Evolutionary conservation across 169 alveolate genomes (phyloP).

Genomic region (Plasmodium inui): DNA sequence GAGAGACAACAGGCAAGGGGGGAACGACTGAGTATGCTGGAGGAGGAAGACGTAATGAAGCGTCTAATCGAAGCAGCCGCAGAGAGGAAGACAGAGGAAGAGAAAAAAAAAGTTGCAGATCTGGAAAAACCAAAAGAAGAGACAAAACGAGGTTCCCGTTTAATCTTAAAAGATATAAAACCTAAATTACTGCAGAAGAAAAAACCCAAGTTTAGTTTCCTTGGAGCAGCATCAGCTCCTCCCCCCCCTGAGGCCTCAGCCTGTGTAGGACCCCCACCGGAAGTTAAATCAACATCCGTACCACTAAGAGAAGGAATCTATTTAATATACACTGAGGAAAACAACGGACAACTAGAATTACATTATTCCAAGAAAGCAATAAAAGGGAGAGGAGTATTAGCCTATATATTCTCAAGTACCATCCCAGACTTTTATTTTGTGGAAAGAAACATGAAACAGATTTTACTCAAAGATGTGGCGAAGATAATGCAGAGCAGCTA

Average conservation of each 20-base stretch:
- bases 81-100: neutral
- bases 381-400: constrained; percentile 60
- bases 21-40: constrained; percentile 5
- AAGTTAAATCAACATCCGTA: constrained; percentile 29
- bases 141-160: neutral
- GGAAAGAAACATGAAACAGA: constrained; percentile 65
- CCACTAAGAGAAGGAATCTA: constrained; percentile 31
- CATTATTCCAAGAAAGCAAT: constrained; percentile 36
- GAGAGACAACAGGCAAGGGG: neutral
- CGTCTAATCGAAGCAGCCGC: constrained; percentile 3
- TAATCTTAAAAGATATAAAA: constrained; percentile 20
- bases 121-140: neutral
- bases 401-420: constrained; percentile 68
- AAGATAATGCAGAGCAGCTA: constrained; percentile 78
- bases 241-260: constrained; percentile 28
- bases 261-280: constrained; percentile 51
- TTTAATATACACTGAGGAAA: constrained; percentile 40
- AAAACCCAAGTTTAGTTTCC: constrained; percentile 51
- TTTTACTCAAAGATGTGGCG: constrained; percentile 75
- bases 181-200: constrained; percentile 19
- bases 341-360: constrained; percentile 63
- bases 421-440: constrained; percentile 80
- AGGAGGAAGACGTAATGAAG: constrained; percentile 40
- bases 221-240: constrained; percentile 74
- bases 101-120: neutral